Evolutionary conservation across 495 filamentous ascomycete species (phyloP), one percentile per base, ranked within the genome.

Genomic region (Neurospora cerealis): DNA sequence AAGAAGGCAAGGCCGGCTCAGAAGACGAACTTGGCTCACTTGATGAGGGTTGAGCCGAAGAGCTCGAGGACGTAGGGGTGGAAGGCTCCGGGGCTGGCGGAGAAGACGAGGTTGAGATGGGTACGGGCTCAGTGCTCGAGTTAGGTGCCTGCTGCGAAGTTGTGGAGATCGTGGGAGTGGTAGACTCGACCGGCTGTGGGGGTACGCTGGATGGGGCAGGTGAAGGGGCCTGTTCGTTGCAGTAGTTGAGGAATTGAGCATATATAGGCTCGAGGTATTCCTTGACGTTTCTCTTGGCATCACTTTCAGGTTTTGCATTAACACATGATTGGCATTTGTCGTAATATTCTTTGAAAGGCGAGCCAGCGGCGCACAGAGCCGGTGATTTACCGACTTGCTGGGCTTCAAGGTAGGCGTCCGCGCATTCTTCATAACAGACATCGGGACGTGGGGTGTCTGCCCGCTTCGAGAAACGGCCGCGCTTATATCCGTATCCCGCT

Each of bases 381-480:
- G 81, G 42, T 0, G 73, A 72, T 72, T 88, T 89, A 15, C 89
- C 89, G 8, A 82, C 71, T 0, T 42, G 28, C 70, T 88, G 81
- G 1, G 82, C 86, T 72, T 88, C 88, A 0, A 84, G 28, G 24
- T 73, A 81, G 15, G 83, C 84, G 46, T 83, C 83, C 71, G 88
- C 87, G 78, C 90, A 92, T 7, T 78, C 66, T n/a, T 80, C 81
- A 75, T 79, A 91, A 79, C 38, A 39, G 38, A 11, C 38, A 3
- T 0, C 38, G 10, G 38, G 37, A 38, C 2, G 37, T 38, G 37
- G 37, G 9, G 37, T 38, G 8, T 38, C 37, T 10, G 37, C 37
- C 37, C 37, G 37, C 37, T 38, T 38, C 37, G 8, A 38, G 37
- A 38, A 38, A 38, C 8, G 37, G 37, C 1, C 37, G 9, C 37